A percentile compares a stretch with the other conserved stretches of the same genome.
phyloP scores from a whole-genome alignment of 257 asterid genomes.

The Sherardia arvensis region DNA sequence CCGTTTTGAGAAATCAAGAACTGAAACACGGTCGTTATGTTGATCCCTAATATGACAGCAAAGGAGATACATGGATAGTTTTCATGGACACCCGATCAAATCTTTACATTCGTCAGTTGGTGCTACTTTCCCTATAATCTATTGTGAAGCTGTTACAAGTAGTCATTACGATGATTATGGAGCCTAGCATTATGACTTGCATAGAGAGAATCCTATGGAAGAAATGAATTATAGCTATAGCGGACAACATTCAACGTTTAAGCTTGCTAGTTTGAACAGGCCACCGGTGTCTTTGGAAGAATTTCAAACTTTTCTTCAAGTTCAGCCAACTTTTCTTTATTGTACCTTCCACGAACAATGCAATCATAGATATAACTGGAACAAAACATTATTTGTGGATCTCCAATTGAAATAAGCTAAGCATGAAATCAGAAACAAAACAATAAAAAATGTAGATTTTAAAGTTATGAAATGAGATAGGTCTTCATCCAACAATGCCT shows the following conservation, averaged over 20 bases:
- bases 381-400: no score
- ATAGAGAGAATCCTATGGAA: conserved; percentile 23
- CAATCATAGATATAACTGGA: no score
- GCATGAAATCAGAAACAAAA: no score
- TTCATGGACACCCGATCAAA: conserved; percentile 19
- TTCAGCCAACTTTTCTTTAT: no score
- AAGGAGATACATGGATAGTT: conserved; percentile 21
- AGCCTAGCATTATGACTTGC: conserved; percentile 33
- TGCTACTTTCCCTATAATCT: conserved; percentile 28
- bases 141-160: conserved; percentile 18
- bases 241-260: conserved; percentile 15
- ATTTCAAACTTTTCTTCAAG: conserved; percentile 32
- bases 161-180: conserved; percentile 24
- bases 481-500: no score
- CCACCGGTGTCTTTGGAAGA: conserved; percentile 35
- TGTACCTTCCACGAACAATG: no score
- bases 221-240: conserved; percentile 30
- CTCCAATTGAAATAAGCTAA: no score
- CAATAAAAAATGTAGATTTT: no score
- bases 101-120: conserved; percentile 26
- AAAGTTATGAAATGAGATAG: no score
- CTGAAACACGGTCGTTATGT: conserved; percentile 39
- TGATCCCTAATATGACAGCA: conserved; percentile 17
- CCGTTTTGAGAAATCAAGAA: conserved; percentile 37
- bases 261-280: conserved; percentile 40